Evolutionary conservation across 306 rosid species (phyloP), one percentile per base, ranked within the genome.

Genomic region (Boehmeria nivea): DNA sequence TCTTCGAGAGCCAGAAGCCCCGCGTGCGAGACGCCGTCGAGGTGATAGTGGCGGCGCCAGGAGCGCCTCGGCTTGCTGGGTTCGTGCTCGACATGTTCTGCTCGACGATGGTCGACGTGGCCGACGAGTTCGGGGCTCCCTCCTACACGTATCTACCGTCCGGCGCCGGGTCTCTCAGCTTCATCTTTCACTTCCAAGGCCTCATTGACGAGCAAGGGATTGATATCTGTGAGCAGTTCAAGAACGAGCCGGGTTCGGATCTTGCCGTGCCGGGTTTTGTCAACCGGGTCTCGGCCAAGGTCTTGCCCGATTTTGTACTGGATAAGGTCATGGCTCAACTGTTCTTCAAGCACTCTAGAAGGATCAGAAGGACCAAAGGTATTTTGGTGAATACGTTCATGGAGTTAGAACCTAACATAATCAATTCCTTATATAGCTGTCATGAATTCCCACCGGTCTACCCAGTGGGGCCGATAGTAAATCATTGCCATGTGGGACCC

Each of bases 41-140:
- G 8, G 71, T 67, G 45, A 26, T 12, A 22, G 31, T 18, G 3
- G 16, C 71, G 12, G 12, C 6, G 15, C 43, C 59, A 3, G 47
- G 3, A 54, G 55, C 49, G 64, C 8, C 64, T 64, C 21, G 49
- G 56, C 20, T 69, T 64, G 57, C 67, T 66, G 90, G 81, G 2
- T 75, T 86, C n/a, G 67, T 86, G 11, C 25, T 86, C 0, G 90
- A 86, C 79, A 73, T 83, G 87, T 65, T 80, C 57, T 86, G 76
- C 23, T 27, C 57, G 6, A 2, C 57, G 14, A 33, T 66, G 74
- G 21, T 65, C 6, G 63, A 75, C 14, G 57, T 70, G 16, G 81
- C 63, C 2, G 28, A 66, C 8, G 81, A 76, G 34, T 57, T 76
- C 0, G 61, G 31, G 26, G 57, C 68, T 17, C 72, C 80, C 2